phyloP scores from a whole-genome alignment of 169 alveolate genomes.

The Cystoisospora suis region DNA sequence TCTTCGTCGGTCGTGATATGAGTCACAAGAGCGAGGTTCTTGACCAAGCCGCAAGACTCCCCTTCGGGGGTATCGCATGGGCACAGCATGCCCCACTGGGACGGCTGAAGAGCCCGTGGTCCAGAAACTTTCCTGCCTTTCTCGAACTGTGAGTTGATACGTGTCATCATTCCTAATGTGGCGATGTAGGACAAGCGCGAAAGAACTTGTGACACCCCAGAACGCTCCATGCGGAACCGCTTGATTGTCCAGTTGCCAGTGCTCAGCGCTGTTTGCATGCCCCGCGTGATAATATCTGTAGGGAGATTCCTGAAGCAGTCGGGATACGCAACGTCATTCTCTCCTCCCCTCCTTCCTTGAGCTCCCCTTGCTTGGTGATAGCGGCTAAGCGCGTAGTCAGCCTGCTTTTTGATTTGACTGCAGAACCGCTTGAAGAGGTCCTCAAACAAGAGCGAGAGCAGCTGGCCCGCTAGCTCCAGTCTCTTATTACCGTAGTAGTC shows the following conservation, averaged over 20 bases:
- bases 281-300: conserved; percentile 94
- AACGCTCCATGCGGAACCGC: conserved; percentile 97
- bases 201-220: conserved; percentile 97
- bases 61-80: conserved; percentile 99
- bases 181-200: conserved; percentile 97
- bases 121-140: conserved; percentile 90
- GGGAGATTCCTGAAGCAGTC: conserved; percentile 89
- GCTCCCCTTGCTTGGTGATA: conserved; percentile 57
- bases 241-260: conserved; percentile 99
- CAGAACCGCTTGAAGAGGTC: conserved; percentile 84
- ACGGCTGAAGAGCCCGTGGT: conserved; percentile 98
- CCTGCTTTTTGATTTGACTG: conserved; percentile 73
- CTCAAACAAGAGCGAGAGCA: conserved; percentile 97
- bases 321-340: conserved; percentile 78
- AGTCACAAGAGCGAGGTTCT: conserved; percentile 95
- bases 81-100: conserved; percentile 99
- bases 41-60: conserved; percentile 98
- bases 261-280: conserved; percentile 94
- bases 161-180: conserved; percentile 94
- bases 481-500: conserved; percentile 99
- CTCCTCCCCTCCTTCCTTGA: conserved; percentile 53
- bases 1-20: conserved; percentile 98
- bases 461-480: conserved; percentile 98
- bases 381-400: conserved; percentile 75
- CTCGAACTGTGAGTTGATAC: conserved; percentile 92